A percentile compares a stretch with the other conserved stretches of the same genome.
phyloP scores from a whole-genome alignment of 148 eudicot genomes.

The Persicaria maculosa region DNA sequence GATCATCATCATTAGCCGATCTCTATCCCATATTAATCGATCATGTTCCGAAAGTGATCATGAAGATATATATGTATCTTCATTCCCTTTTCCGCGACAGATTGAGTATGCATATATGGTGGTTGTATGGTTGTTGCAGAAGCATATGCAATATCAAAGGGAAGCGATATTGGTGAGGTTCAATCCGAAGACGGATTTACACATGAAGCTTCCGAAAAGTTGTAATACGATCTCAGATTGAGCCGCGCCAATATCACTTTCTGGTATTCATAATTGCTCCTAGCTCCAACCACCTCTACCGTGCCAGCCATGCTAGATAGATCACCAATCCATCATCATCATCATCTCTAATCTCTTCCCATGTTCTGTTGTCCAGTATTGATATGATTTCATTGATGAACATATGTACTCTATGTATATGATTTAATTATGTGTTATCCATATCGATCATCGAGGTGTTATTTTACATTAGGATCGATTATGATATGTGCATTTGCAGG shows the following conservation, averaged over 20 bases:
- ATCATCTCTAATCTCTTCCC: too few relatives aligned
- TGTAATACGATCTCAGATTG: constrained; percentile 90
- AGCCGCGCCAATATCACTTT: constrained; percentile 99
- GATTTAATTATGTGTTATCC: too few relatives aligned
- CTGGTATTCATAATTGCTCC: not conserved
- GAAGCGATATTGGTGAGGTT: constrained; percentile 94
- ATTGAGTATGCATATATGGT: constrained; percentile 1
- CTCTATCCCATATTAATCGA: too few relatives aligned
- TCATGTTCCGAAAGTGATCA: not conserved
- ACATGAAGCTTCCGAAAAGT: not conserved
- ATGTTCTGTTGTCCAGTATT: too few relatives aligned
- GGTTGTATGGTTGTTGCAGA: not conserved
- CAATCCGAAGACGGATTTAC: constrained; percentile 85
- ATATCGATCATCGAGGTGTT: too few relatives aligned
- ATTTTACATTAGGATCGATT: too few relatives aligned
- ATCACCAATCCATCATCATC: not conserved
- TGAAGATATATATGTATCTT: not conserved
- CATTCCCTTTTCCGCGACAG: not conserved
- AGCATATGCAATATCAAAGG: not conserved
- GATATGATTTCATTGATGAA: too few relatives aligned
- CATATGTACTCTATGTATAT: too few relatives aligned
- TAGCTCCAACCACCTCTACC: not conserved
- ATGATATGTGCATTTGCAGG: too few relatives aligned
- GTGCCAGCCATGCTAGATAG: not conserved
- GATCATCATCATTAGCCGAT: not conserved